Evolutionary conservation across 352 stramenopile species (phyloP).

Genomic region (Phytopythium cucurbitacearum): DNA sequence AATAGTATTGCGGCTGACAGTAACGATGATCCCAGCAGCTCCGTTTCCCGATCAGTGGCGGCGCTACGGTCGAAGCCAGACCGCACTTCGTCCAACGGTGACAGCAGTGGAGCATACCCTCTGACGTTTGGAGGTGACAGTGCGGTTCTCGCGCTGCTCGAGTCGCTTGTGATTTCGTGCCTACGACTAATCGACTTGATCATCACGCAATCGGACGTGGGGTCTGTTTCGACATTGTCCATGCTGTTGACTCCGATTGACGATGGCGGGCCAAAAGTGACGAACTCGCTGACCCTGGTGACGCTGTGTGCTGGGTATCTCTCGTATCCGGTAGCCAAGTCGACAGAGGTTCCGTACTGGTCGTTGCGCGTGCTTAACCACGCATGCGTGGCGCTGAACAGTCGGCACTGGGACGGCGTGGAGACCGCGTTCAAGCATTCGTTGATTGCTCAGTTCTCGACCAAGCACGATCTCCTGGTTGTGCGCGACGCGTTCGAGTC

Average conservation of each 20-base stretch:
- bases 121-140: constrained; percentile 31
- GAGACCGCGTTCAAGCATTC: constrained; percentile 33
- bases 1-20: constrained; percentile 13
- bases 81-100: neutral
- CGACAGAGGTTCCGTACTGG: constrained; percentile 28
- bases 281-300: constrained; percentile 40
- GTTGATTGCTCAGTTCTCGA: constrained; percentile 46
- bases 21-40: constrained; percentile 5
- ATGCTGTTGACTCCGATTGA: constrained; percentile 50
- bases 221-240: neutral
- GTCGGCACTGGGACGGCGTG: constrained; percentile 5
- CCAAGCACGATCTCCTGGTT: constrained; percentile 27
- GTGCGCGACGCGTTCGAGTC: constrained; percentile 36
- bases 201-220: constrained; percentile 7
- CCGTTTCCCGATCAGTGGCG: neutral
- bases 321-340: constrained; percentile 34
- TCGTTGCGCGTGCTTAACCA: constrained; percentile 53
- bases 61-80: neutral
- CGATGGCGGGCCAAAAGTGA: constrained; percentile 25
- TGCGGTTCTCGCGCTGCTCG: constrained; percentile 17
- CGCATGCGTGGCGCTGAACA: constrained; percentile 28
- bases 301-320: constrained; percentile 53
- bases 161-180: constrained; percentile 40
- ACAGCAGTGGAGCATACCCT: constrained; percentile 16
- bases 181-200: constrained; percentile 45